phyloP scores from a whole-genome alignment of 306 rosid genomes.

The Rosa lucieae region DNA sequence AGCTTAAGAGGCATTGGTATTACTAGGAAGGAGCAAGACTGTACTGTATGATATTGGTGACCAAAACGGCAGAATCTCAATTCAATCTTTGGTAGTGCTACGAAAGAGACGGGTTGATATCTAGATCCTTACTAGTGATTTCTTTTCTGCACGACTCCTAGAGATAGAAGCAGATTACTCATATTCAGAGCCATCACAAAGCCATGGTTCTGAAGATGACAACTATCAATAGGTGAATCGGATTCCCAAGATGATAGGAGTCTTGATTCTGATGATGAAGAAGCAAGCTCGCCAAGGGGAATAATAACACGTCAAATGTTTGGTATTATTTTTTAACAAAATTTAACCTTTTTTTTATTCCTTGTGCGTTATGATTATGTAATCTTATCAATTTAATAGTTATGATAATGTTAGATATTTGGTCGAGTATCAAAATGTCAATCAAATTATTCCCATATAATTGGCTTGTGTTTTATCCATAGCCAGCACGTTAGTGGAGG shows the following conservation, averaged over 20 bases:
- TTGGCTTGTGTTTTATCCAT: not conserved
- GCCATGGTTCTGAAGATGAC: slow-evolving; percentile 46
- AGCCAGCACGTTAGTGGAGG: not conserved
- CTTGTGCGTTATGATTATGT: not conserved
- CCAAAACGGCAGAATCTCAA: slow-evolving; percentile 32
- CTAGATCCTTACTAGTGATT: slow-evolving; percentile 25
- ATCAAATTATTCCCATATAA: not conserved
- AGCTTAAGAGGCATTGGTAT: not conserved
- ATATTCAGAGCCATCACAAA: not conserved
- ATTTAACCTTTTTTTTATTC: not conserved
- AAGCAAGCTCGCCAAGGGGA: not conserved
- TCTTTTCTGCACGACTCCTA: slow-evolving; percentile 33
- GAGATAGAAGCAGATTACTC: slow-evolving; percentile 41
- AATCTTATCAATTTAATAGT: not conserved
- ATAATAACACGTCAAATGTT: not conserved
- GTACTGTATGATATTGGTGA: no score
- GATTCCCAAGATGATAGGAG: slow-evolving; percentile 6
- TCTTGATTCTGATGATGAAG: not conserved
- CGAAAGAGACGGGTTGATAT: no score
- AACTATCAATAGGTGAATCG: slow-evolving; percentile 19
- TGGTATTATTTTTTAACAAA: not conserved
- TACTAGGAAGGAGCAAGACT: not conserved
- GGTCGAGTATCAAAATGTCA: not conserved
- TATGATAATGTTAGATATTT: not conserved
- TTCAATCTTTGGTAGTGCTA: slow-evolving; percentile 48